These are phyloP conservation scores for Inga leiocalycina DNA, from an alignment of 306 rosid genomes.

Conservation along the genomic window DNA sequence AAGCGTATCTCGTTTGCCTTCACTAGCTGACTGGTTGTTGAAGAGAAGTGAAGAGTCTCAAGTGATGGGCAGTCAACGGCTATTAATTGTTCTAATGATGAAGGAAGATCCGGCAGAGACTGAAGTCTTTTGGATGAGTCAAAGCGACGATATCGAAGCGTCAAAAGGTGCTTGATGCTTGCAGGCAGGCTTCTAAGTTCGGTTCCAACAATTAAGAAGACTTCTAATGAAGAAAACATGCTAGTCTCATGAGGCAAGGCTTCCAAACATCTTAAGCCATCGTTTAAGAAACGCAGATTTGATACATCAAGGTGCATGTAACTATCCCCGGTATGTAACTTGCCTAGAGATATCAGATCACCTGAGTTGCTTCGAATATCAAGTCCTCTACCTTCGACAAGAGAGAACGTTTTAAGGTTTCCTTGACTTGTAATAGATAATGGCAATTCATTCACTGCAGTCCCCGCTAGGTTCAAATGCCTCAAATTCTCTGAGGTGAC, in stretches of 20 bases:
- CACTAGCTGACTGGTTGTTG: background rate
- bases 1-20: background rate
- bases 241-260: background rate
- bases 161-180: background rate
- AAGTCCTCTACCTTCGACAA: background rate
- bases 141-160: background rate
- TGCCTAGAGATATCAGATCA: background rate
- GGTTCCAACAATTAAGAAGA: background rate
- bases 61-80: background rate
- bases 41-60: constrained; percentile 3
- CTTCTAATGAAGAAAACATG: background rate
- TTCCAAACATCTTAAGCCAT: background rate
- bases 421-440: background rate
- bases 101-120: constrained; percentile 1
- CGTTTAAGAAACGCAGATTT: background rate
- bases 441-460: constrained; percentile 1
- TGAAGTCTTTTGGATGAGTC: background rate
- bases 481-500: background rate
- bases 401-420: background rate
- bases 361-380: background rate
- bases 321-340: background rate
- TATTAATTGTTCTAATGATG: background rate
- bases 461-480: background rate
- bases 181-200: background rate
- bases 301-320: constrained; percentile 3